Percentiles rank a stretch among this genome's conserved stretches.
These are phyloP conservation scores for Pleurotus eryngii DNA, from an alignment of 768 basidiomycete genomes.

Conservation along the genomic window DNA sequence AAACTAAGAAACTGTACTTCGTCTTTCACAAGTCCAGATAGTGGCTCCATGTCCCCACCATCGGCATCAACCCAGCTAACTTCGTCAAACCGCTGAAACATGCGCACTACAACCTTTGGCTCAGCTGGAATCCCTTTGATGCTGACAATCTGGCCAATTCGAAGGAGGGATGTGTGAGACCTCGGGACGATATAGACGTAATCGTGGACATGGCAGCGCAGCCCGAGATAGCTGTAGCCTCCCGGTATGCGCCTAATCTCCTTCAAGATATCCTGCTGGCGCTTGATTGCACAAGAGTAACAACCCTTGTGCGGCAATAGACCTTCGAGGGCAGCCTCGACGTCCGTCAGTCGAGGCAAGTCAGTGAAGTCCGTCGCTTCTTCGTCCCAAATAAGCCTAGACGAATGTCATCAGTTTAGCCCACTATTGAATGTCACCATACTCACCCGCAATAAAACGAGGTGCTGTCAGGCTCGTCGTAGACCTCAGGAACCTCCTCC, in stretches of 20 bases:
- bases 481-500: conserved; percentile 41
- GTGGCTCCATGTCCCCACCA: background rate
- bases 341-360: conserved; percentile 32
- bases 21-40: conserved; percentile 21
- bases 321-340: conserved; percentile 22
- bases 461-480: conserved; percentile 31
- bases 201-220: conserved; percentile 54
- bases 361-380: conserved; percentile 43
- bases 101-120: conserved; percentile 31
- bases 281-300: conserved; percentile 42
- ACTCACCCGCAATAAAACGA: conserved; percentile 60
- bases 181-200: conserved; percentile 53
- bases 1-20: conserved; percentile 36
- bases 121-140: conserved; percentile 25
- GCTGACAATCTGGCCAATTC: conserved; percentile 54
- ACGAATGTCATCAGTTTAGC: conserved; percentile 1
- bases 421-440: background rate
- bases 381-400: conserved; percentile 52
- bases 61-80: conserved; percentile 11
- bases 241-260: conserved; percentile 24
- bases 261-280: conserved; percentile 19
- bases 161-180: conserved; percentile 29
- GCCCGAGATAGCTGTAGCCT: conserved; percentile 36
- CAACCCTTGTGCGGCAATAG: conserved; percentile 37
- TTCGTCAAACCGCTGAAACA: conserved; percentile 47